Evolutionary conservation across 2,329 filamentous ascomycete genomes (phyloP).

Genomic region (Pestalotiopsis fici): DNA sequence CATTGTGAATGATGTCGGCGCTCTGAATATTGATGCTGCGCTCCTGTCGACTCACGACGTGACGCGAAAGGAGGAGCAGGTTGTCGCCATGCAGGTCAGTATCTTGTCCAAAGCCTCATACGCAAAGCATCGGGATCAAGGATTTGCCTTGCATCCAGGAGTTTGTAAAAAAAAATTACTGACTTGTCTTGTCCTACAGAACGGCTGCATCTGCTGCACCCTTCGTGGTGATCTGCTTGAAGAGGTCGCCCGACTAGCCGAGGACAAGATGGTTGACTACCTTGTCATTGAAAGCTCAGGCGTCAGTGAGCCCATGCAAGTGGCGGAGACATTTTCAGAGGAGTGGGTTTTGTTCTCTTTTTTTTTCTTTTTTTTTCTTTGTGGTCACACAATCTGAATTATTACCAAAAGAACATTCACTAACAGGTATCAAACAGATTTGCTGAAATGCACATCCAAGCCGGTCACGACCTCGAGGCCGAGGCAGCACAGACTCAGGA

Average conservation of each 20-base stretch:
- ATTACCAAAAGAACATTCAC: constrained; percentile 54
- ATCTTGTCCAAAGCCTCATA: too few species aligned
- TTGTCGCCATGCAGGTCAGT: constrained; percentile 61
- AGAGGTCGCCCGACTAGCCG: constrained; percentile 66
- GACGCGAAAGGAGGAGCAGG: constrained; percentile 55
- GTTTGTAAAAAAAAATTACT: too few species aligned
- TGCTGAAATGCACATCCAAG: constrained; percentile 27
- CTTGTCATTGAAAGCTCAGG: constrained; percentile 72
- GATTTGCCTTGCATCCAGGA: too few species aligned
- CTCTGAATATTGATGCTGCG: constrained; percentile 29
- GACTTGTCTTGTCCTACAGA: constrained; percentile 30
- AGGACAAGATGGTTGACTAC: constrained; percentile 67
- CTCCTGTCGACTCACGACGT: constrained; percentile 64
- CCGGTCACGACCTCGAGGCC: constrained; percentile 24
- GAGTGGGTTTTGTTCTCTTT: constrained; percentile 6
- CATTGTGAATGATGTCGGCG: constrained; percentile 73
- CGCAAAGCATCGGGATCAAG: too few species aligned
- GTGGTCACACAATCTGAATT: neutral
- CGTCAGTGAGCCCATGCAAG: constrained; percentile 73
- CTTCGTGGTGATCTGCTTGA: constrained; percentile 70
- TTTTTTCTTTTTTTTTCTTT: too few species aligned
- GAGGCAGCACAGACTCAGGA: constrained; percentile 19
- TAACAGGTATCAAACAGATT: constrained; percentile 36
- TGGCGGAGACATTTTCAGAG: constrained; percentile 66
- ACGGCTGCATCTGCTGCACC: constrained; percentile 77